Evolutionary conservation across 805 yeast species (phyloP), one percentile per base, ranked within the genome.

Genomic region (Teunomyces kruisii): DNA sequence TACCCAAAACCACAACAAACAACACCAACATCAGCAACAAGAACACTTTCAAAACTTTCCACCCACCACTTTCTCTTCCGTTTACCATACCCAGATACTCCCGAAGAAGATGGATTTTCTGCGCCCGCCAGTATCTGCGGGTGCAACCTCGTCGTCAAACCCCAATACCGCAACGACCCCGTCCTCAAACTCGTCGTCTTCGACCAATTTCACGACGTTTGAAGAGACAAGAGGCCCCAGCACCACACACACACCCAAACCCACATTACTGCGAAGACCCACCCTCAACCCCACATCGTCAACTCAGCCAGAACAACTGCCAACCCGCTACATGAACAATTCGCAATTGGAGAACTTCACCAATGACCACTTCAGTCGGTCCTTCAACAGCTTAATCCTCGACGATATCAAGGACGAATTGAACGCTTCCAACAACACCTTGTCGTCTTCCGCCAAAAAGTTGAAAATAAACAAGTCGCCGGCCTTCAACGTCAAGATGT

Each of bases 311-410:
- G 40, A 38, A 10, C 48, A 32, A 32, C 48, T 33, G 33, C 45
- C 42, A 32, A 36, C 48, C 8, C 38, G 42, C 13, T 32, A 39
- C 38, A 28, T 31, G 38, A 42, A 45, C 39, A 42, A 32, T 26
- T 33, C 39, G 13, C 43, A 32, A 24, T 35, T 65, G 26, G 74
- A 70, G 32, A 61, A 65, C 49, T 68, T 65, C 44, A 64, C 75
- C 38, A 67, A 70, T 53, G 61, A 63, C 50, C 67, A 67, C 28
- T 70, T 72, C 43, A 68, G 74, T 26, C 55, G 72, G 28, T 68
- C 75, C 17, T 72, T 72, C 62, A 72, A 70, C 54, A 64, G 71
- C 41, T 62, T 72, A 54, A 68, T 72, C 9, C 51, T 72, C 35
- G 74, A 69, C 27, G 76, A 70, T 46, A 47, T 55, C 37, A 59